Base-by-base conservation (phyloP, 2,329 filamentous ascomycete species). In the Talaromyces amestolkiae region DNA sequence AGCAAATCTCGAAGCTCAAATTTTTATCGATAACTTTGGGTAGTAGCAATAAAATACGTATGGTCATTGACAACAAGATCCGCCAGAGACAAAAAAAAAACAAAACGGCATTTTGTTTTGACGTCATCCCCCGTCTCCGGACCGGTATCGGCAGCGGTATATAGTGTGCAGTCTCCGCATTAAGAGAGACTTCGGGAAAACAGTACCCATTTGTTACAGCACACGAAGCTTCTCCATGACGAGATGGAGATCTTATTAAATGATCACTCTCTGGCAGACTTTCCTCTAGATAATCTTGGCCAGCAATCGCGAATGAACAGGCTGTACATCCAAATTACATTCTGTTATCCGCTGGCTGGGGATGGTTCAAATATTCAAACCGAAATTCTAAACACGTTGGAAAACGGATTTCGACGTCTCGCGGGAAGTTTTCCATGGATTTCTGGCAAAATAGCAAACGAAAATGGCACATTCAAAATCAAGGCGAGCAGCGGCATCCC, bases 321-420 rank as follows among this genome's bases (percentile, higher is more conserved):
- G 22, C 54, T 84, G 11, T 85, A 84, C 68, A 85, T 82, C 0
- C 82, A 80, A 59, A 73, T 85, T 45, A 77, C 74, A 45, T 72
- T 82, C 35, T 75, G 76, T 65, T 85, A 79, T 69, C 64, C 73
- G 0, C 17, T 79, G 9, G 4, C 69, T 1, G 69, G 75, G 59
- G 68, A 47, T 9, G 17, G 11, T 7, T 27, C 67, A 19, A 64
- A 51, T 1, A 70, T 72, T 24, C 66, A 69, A 9, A 27, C 64
- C 31, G 49, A 64, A 0, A 72, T 81, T 53, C 64, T 77, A 54
- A 45, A 65, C 1, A 77, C 69, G 0, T 58, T 84, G 3, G 69
- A 69, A 0, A 65, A 56, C 0, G 82, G 81, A 27, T 75, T 85
- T 0, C 68, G 73, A 33, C 73, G 74, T 2, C 74, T 86, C 0